Evolutionary conservation across 495 filamentous ascomycete genomes (phyloP).

Genomic region (Aspergillus leporis): DNA sequence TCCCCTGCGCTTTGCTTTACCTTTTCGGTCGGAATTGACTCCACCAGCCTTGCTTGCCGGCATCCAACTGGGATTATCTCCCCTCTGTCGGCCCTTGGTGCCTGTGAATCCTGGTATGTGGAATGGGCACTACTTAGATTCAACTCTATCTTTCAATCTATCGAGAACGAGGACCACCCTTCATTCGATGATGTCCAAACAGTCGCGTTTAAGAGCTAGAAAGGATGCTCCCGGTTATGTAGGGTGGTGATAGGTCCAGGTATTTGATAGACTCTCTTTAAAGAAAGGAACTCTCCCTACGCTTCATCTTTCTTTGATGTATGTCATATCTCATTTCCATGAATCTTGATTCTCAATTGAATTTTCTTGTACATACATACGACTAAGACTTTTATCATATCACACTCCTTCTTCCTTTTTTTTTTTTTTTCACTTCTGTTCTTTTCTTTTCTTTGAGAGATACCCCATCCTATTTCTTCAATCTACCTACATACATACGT

Average conservation of each 20-base stretch:
- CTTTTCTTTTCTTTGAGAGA: slow-evolving; percentile 5
- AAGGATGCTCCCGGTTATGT: slow-evolving; percentile 16
- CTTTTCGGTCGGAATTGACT: slow-evolving; percentile 15
- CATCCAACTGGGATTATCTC: slow-evolving; percentile 8
- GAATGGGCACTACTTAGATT: slow-evolving; percentile 23
- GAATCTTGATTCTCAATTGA: slow-evolving; percentile 6
- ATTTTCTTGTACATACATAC: slow-evolving; percentile 19
- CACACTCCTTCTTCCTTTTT: not conserved
- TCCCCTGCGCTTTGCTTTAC: slow-evolving; percentile 4
- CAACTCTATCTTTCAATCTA: slow-evolving; percentile 31
- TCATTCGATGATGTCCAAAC: slow-evolving; percentile 20
- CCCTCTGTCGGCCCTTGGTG: slow-evolving; percentile 13
- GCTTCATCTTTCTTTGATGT: slow-evolving; percentile 11
- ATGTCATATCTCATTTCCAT: not conserved
- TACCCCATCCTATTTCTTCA: not conserved
- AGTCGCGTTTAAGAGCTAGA: slow-evolving; percentile 11
- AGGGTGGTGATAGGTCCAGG: slow-evolving; percentile 27
- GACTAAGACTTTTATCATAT: not conserved
- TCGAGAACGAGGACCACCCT: slow-evolving; percentile 22
- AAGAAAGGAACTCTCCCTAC: slow-evolving; percentile 15
- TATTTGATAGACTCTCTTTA: slow-evolving; percentile 19
- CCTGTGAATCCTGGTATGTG: slow-evolving; percentile 18
- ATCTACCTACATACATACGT: not conserved
- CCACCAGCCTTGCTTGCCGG: slow-evolving; percentile 24
- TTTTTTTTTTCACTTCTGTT: not conserved